phyloP scores from a whole-genome alignment of 176 grass and related monocot species.

The Metroxylon sagu region DNA sequence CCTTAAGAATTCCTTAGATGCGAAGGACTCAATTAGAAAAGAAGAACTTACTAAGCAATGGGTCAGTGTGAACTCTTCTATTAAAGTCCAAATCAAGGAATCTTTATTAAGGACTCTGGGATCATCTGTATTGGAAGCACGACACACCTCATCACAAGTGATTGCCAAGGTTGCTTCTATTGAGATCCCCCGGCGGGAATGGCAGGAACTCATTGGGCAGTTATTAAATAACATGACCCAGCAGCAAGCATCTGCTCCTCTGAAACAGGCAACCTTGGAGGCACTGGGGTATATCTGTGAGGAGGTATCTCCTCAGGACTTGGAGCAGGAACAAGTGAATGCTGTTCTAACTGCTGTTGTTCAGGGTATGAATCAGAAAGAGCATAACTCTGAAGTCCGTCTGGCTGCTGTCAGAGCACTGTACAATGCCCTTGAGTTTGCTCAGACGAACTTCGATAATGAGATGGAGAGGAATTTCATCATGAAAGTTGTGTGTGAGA shows the following conservation, averaged over 20 bases:
- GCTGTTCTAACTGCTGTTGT: constrained; percentile 76
- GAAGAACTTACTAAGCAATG: constrained; percentile 50
- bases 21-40: constrained; percentile 57
- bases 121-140: constrained; percentile 61
- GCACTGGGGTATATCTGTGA: constrained; percentile 92
- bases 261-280: constrained; percentile 89
- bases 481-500: constrained; percentile 90
- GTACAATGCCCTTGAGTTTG: constrained; percentile 77
- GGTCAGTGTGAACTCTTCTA: constrained; percentile 48
- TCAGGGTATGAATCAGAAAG: constrained; percentile 65
- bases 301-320: constrained; percentile 68
- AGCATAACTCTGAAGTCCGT: constrained; percentile 56
- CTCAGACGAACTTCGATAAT: constrained; percentile 88
- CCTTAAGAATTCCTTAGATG: constrained; percentile 81
- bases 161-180: constrained; percentile 93
- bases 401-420: constrained; percentile 70
- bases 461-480: constrained; percentile 85
- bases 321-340: constrained; percentile 78
- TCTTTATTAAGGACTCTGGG: constrained; percentile 65
- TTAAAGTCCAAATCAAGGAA: constrained; percentile 82
- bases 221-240: constrained; percentile 62
- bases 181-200: constrained; percentile 79
- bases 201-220: constrained; percentile 76
- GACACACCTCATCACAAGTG: constrained; percentile 82
- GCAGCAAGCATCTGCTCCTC: constrained; percentile 31